Evolutionary conservation across 2,329 filamentous ascomycete species (phyloP).

Genomic region (Xenosphaeropsis pyriputrescens): DNA sequence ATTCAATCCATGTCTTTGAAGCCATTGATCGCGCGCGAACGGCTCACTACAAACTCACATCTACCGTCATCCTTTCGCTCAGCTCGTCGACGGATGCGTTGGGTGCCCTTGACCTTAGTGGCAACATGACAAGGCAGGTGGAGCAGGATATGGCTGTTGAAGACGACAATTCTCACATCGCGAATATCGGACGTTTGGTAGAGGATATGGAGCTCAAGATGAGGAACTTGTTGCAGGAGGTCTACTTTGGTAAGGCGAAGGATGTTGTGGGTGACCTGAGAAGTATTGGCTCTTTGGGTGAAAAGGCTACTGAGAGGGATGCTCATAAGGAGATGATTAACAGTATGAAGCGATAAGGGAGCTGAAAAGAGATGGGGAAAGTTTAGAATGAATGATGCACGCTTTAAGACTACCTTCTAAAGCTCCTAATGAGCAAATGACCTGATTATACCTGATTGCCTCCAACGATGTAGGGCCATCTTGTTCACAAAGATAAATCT

Average conservation of each 20-base stretch:
- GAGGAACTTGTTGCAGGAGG: slow-evolving; percentile 94
- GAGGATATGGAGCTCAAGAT: slow-evolving; percentile 99
- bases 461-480: no score
- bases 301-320: slow-evolving; percentile 69
- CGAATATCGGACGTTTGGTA: slow-evolving; percentile 84
- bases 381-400: neutral
- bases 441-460: no score
- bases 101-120: slow-evolving; percentile 81
- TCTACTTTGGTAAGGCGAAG: slow-evolving; percentile 99
- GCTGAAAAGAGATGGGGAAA: neutral
- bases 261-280: slow-evolving; percentile 93
- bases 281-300: slow-evolving; percentile 72
- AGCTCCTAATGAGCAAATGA: no score
- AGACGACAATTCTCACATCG: slow-evolving; percentile 83
- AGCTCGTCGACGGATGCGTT: slow-evolving; percentile 52
- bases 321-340: slow-evolving; percentile 81
- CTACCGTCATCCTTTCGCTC: slow-evolving; percentile 86
- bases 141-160: slow-evolving; percentile 85
- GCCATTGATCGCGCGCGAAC: slow-evolving; percentile 82
- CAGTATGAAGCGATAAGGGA: slow-evolving; percentile 24
- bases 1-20: slow-evolving; percentile 98
- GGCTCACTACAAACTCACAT: slow-evolving; percentile 95
- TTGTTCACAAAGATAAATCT: no score
- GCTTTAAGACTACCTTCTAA: neutral
- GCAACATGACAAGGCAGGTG: slow-evolving; percentile 95